A percentile compares a stretch with the other conserved stretches of the same genome.
These are phyloP conservation scores for Vanderwaltozyma yarrowii DNA, from an alignment of 805 yeast species.

Conservation along the genomic window DNA sequence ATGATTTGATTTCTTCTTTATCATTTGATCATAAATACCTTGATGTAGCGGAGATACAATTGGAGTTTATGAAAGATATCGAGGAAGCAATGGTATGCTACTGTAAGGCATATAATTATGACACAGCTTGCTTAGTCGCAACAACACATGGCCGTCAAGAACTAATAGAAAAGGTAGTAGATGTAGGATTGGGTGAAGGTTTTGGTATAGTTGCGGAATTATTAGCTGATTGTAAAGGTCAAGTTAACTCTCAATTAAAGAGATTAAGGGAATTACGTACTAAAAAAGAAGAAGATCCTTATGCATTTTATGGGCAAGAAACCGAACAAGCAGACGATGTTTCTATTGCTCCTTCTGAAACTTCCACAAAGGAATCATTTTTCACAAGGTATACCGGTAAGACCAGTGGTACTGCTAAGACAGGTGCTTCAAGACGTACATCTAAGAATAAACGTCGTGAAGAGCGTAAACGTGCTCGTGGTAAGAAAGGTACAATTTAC, in stretches of 20 bases:
- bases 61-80: constrained; percentile 47
- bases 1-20: constrained; percentile 47
- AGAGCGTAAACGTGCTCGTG: constrained; percentile 91
- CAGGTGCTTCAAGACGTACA: constrained; percentile 90
- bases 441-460: constrained; percentile 89
- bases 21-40: constrained; percentile 61
- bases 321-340: constrained; percentile 85
- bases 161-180: constrained; percentile 49
- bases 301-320: constrained; percentile 66
- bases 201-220: constrained; percentile 82
- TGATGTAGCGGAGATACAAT: constrained; percentile 73
- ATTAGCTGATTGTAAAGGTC: constrained; percentile 86
- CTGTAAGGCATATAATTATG: constrained; percentile 67
- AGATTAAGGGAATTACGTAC: constrained; percentile 77
- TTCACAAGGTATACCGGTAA: constrained; percentile 95
- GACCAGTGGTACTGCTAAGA: constrained; percentile 89
- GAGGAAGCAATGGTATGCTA: constrained; percentile 54
- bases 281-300: constrained; percentile 78
- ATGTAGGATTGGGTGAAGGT: constrained; percentile 72
- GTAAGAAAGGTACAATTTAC: constrained; percentile 94
- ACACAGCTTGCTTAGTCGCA: constrained; percentile 64
- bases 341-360: constrained; percentile 88
- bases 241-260: constrained; percentile 68
- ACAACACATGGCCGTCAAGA: constrained; percentile 34
- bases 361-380: constrained; percentile 86